Percentiles rank a stretch among this genome's conserved stretches.
Conservation (phyloP, 495 filamentous ascomycete species). For the Penicillium paxilli region DNA sequence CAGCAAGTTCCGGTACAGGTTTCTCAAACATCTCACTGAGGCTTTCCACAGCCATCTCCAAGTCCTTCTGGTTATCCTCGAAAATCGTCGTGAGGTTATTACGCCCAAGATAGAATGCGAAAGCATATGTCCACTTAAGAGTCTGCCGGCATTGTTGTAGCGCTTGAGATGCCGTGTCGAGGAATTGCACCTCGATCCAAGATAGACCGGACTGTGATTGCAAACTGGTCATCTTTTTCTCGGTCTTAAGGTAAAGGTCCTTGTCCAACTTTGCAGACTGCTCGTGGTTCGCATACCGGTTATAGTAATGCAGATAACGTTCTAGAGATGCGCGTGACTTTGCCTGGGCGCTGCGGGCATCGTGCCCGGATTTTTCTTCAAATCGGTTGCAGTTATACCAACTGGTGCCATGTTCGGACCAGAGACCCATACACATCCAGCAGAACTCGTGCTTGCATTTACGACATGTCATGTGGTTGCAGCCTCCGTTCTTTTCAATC, state of each 20-base stretch:
- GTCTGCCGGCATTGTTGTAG: constrained; percentile 96
- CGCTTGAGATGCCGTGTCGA: constrained; percentile 88
- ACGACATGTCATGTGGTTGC: constrained; percentile 99
- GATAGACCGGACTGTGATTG: constrained; percentile 93
- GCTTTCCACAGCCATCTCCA: constrained; percentile 94
- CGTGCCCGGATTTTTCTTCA: constrained; percentile 90
- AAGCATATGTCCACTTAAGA: constrained; percentile 98
- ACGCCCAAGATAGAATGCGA: constrained; percentile 91
- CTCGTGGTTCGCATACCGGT: constrained; percentile 97
- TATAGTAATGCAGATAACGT: constrained; percentile 96
- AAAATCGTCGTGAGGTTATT: constrained; percentile 98
- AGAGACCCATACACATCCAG: constrained; percentile 99
- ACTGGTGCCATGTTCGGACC: constrained; percentile 98
- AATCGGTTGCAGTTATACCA: constrained; percentile 99
- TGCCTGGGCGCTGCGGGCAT: constrained; percentile 88
- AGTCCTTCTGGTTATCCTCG: constrained; percentile 97
- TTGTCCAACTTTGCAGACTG: constrained; percentile 97
- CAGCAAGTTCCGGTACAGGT: constrained; percentile 76
- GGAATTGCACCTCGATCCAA: constrained; percentile 98
- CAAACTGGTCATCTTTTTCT: constrained; percentile 97
- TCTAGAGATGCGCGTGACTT: constrained; percentile 86
- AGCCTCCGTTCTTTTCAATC: constrained; percentile 98
- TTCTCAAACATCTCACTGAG: constrained; percentile 98
- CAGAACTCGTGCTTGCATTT: constrained; percentile 99
- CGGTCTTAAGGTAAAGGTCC: constrained; percentile 91